These are phyloP conservation scores for Globisporangium paddicum DNA, from an alignment of 352 stramenopile genomes.

Conservation along the genomic window DNA sequence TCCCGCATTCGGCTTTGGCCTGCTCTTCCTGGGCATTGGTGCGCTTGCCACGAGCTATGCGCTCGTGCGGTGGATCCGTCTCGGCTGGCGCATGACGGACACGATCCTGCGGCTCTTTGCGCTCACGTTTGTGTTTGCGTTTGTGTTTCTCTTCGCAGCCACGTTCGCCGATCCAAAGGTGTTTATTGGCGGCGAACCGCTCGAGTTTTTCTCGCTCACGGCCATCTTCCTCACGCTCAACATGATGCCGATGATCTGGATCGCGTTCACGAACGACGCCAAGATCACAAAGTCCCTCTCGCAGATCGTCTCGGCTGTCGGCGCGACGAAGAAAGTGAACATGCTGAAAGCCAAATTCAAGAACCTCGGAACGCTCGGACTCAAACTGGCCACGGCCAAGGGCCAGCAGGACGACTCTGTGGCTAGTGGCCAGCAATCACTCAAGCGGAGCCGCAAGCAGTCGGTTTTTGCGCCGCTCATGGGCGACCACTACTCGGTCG, in stretches of 20 bases:
- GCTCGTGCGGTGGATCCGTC: constrained; percentile 50
- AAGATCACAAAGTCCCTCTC: constrained; percentile 82
- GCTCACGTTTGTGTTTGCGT: constrained; percentile 47
- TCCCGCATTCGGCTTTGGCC: constrained; percentile 66
- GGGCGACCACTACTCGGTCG: constrained; percentile 74
- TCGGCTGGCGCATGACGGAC: constrained; percentile 81
- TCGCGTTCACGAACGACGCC: constrained; percentile 87
- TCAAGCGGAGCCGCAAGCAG: constrained; percentile 39
- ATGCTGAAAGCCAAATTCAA: constrained; percentile 80
- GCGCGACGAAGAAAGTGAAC: constrained; percentile 72
- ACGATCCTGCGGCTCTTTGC: constrained; percentile 47
- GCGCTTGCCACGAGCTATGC: constrained; percentile 40
- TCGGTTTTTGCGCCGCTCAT: constrained; percentile 75
- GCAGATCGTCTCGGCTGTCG: constrained; percentile 72
- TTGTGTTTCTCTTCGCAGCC: constrained; percentile 77
- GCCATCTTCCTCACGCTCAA: constrained; percentile 81
- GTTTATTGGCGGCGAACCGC: constrained; percentile 52
- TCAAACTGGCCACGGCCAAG: constrained; percentile 68
- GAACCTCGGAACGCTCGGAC: constrained; percentile 65
- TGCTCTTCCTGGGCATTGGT: constrained; percentile 71
- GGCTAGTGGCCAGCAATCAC: not conserved
- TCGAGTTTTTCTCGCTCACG: constrained; percentile 80
- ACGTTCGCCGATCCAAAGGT: constrained; percentile 78
- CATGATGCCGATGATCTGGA: constrained; percentile 89
- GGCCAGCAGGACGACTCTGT: constrained; percentile 1